Percentiles rank a stretch among this genome's conserved stretches.
These are phyloP conservation scores for Phialemoniopsis sp. DNA, from an alignment of 2,329 filamentous ascomycete species.

Conservation along the genomic window DNA sequence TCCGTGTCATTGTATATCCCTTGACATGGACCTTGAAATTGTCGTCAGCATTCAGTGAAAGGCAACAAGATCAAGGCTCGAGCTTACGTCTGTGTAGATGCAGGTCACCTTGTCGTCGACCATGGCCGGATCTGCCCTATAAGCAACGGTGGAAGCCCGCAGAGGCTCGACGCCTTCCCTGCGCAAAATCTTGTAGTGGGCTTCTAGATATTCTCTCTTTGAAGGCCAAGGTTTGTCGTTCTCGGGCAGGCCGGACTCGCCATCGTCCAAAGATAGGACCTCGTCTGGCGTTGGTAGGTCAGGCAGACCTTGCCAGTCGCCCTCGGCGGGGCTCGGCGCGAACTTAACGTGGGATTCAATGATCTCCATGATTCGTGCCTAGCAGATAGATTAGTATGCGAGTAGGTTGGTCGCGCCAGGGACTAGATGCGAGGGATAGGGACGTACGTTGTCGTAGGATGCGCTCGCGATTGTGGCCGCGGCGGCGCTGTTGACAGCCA, in stretches of 20 bases:
- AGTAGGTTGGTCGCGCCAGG: no score
- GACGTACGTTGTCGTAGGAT: no score
- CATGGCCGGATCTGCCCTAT: conserved; percentile 48
- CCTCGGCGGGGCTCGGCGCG: background rate
- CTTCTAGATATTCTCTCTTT: conserved; percentile 63
- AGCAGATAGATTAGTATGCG: background rate
- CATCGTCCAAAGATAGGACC: conserved; percentile 32
- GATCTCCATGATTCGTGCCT: background rate
- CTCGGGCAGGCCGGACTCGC: conserved; percentile 30
- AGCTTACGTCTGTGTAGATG: conserved; percentile 68
- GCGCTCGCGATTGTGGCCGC: no score
- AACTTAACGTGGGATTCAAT: conserved; percentile 4
- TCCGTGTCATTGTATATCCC: conserved; percentile 58
- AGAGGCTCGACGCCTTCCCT: conserved; percentile 71
- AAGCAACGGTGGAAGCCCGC: conserved; percentile 58
- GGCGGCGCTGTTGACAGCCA: no score
- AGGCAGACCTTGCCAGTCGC: conserved; percentile 25
- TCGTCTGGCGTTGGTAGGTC: conserved; percentile 53
- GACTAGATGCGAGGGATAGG: no score
- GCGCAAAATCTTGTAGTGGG: conserved; percentile 71
- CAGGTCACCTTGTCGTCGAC: conserved; percentile 53
- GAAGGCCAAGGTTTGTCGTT: conserved; percentile 53
- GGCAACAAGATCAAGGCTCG: conserved; percentile 1
- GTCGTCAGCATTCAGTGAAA: background rate
- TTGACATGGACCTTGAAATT: conserved; percentile 56